Percentiles rank a stretch among this genome's conserved stretches.
Conservation (phyloP, 805 yeast genomes). For the Spathaspora sp. region DNA sequence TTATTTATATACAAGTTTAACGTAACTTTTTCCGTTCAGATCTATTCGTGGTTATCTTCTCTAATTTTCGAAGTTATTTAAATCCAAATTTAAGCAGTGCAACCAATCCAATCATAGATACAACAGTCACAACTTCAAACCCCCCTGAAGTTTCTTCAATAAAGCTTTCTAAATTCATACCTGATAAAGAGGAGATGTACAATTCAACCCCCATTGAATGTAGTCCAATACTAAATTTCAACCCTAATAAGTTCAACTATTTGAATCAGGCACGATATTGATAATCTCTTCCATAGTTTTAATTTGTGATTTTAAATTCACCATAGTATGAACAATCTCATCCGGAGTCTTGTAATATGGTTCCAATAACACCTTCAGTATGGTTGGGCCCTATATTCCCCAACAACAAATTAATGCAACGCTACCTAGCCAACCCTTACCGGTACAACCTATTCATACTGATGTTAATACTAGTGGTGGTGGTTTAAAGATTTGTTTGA, state of each 20-base stretch:
- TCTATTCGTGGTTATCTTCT: slow-evolving; percentile 69
- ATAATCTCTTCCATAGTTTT: slow-evolving; percentile 93
- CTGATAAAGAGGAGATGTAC: slow-evolving; percentile 82
- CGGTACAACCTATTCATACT: too few relatives aligned
- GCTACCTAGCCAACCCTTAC: too few relatives aligned
- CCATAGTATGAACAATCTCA: slow-evolving; percentile 89
- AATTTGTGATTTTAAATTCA: slow-evolving; percentile 74
- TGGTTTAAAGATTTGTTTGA: too few relatives aligned
- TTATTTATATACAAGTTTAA: slow-evolving; percentile 1
- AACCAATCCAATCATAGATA: slow-evolving; percentile 40
- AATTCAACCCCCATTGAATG: slow-evolving; percentile 81
- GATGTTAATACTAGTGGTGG: too few relatives aligned
- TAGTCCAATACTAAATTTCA: slow-evolving; percentile 79
- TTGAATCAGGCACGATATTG: slow-evolving; percentile 87
- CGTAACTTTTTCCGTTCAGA: background rate
- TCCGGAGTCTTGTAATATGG: slow-evolving; percentile 88
- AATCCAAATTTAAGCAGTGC: slow-evolving; percentile 53
- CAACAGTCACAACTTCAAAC: slow-evolving; percentile 43
- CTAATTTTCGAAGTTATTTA: slow-evolving; percentile 58
- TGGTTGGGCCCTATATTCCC: slow-evolving; percentile 69
- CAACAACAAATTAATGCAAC: too few relatives aligned
- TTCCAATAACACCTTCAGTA: slow-evolving; percentile 82
- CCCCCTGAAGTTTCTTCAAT: slow-evolving; percentile 81
- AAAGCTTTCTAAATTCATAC: slow-evolving; percentile 93
- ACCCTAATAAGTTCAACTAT: slow-evolving; percentile 87